Conservation (phyloP, 2,329 filamentous ascomycete genomes). For the Ustulina deusta region DNA sequence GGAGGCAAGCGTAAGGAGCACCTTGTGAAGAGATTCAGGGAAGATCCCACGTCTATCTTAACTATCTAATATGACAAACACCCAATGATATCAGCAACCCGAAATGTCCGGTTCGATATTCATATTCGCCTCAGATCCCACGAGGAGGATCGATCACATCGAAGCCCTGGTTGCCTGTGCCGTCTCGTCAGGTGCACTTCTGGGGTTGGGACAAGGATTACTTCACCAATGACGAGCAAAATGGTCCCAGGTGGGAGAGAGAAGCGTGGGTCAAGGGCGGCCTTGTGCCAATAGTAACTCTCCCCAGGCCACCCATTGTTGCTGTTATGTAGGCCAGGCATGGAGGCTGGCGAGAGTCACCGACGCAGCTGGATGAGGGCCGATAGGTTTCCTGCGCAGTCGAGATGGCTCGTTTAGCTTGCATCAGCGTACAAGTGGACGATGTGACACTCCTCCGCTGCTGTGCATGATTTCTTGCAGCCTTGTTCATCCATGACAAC, state of each 20-base stretch:
- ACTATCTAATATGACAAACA: not conserved
- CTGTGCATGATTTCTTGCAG: constrained; percentile 47
- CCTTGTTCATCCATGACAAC: constrained; percentile 36
- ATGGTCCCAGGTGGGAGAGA: constrained; percentile 41
- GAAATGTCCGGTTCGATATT: not conserved
- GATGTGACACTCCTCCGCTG: constrained; percentile 40
- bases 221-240: constrained; percentile 40
- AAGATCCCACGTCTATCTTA: not conserved
- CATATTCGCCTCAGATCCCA: not conserved
- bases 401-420: constrained; percentile 42
- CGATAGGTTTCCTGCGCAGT: constrained; percentile 24
- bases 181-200: constrained; percentile 44
- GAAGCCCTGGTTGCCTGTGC: constrained; percentile 31
- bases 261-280: constrained; percentile 36
- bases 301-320: constrained; percentile 40
- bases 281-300: constrained; percentile 46
- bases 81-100: not conserved
- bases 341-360: constrained; percentile 27
- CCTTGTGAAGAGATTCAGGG: not conserved
- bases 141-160: constrained; percentile 15
- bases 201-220: constrained; percentile 42
- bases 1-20: not conserved
- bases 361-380: constrained; percentile 27
- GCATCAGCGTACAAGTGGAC: constrained; percentile 39
- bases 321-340: constrained; percentile 20